A percentile compares a stretch with the other conserved stretches of the same genome.
phyloP scores from a whole-genome alignment of 2,329 filamentous ascomycete genomes.

The Fusarium sp. region DNA sequence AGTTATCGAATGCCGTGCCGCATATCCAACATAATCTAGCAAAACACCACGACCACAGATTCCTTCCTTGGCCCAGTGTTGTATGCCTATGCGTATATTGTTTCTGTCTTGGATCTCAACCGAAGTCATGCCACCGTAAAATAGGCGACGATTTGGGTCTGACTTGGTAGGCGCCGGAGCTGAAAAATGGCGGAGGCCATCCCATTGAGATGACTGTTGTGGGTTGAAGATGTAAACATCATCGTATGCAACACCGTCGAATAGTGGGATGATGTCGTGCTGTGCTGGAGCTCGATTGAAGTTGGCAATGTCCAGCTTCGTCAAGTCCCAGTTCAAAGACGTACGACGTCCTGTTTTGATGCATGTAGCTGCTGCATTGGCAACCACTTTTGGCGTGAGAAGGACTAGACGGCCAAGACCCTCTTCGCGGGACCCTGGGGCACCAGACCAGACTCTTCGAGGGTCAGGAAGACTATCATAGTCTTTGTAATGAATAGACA shows the following conservation, averaged over 20 bases:
- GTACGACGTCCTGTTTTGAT: conserved; percentile 7
- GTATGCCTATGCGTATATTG: not conserved
- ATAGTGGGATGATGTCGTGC: not conserved
- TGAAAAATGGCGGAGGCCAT: conserved; percentile 4
- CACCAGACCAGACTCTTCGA: not conserved
- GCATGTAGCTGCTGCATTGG: not conserved
- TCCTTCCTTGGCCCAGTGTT: conserved; percentile 5
- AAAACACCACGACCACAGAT: conserved; percentile 7
- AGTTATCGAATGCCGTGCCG: not conserved
- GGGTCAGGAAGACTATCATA: not conserved
- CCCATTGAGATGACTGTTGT: conserved; percentile 11
- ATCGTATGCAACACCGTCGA: not conserved
- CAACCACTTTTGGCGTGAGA: conserved; percentile 1
- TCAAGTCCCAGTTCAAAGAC: conserved; percentile 2
- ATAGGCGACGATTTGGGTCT: not conserved
- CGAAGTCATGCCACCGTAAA: conserved; percentile 4
- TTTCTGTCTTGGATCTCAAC: conserved; percentile 1
- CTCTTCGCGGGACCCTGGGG: conserved; percentile 4
- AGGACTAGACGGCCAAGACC: not conserved
- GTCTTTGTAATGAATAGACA: not conserved
- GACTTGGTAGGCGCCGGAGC: not conserved
- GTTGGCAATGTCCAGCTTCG: not conserved
- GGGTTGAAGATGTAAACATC: conserved; percentile 11
- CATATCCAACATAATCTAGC: not conserved
- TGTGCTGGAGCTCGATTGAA: conserved; percentile 10